Evolutionary conservation across 306 rosid species (phyloP).

Genomic region (Gastrolobium bilobum): DNA sequence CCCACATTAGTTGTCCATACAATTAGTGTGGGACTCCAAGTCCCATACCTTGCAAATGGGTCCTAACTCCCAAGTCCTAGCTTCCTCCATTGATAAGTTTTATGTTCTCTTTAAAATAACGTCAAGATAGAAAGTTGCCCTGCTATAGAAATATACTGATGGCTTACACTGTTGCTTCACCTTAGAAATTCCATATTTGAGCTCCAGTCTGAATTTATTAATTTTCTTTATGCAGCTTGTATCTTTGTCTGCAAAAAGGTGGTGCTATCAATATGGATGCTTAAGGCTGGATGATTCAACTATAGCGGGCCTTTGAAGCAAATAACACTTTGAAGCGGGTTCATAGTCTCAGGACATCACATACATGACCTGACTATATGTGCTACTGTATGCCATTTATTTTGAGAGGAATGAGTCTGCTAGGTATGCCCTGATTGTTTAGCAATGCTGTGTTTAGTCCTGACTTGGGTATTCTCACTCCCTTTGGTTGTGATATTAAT

Average conservation of each 20-base stretch:
- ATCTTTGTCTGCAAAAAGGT: conserved; percentile 65
- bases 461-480: too few species aligned
- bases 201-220: conserved; percentile 17
- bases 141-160: conserved; percentile 10
- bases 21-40: too few species aligned
- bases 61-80: too few species aligned
- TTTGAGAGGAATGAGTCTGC: conserved; percentile 10
- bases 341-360: conserved; percentile 10
- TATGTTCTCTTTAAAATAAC: neutral
- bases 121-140: conserved; percentile 7
- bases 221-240: conserved; percentile 61
- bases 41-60: too few species aligned
- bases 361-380: neutral
- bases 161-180: conserved; percentile 14
- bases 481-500: too few species aligned
- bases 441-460: neutral
- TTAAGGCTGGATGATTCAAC: conserved; percentile 43
- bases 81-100: neutral
- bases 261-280: conserved; percentile 48
- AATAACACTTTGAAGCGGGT: conserved; percentile 25
- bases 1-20: too few species aligned
- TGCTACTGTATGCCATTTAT: conserved; percentile 8
- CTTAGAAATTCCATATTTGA: neutral
- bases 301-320: conserved; percentile 22
- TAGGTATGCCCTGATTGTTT: neutral